Percentiles rank a stretch among this genome's conserved stretches.
Evolutionary conservation across 2,329 filamentous ascomycete genomes (phyloP).

Genomic region (Colletotrichum zoysiae): DNA sequence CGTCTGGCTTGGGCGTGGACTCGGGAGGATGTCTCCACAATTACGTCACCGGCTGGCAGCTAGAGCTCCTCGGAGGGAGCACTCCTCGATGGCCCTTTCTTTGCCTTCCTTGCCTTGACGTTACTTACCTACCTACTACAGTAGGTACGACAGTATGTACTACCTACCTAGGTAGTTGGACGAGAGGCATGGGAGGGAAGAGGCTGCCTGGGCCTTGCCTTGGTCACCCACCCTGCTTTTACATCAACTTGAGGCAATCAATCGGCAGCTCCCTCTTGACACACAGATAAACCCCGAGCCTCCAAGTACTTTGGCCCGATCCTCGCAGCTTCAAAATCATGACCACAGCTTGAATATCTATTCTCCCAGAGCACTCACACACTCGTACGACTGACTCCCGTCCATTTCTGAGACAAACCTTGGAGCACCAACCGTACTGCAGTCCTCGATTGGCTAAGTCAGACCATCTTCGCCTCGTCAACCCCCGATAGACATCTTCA

Average conservation of each 20-base stretch:
- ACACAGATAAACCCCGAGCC: conserved; percentile 8
- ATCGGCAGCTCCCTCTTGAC: background rate
- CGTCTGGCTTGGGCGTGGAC: conserved; percentile 25
- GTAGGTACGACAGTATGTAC: no score
- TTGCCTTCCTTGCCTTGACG: conserved; percentile 4
- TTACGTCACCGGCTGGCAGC: conserved; percentile 36
- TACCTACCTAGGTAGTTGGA: background rate
- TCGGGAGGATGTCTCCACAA: conserved; percentile 26
- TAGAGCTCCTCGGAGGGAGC: conserved; percentile 17
- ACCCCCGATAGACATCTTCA: background rate
- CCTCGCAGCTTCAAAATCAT: background rate
- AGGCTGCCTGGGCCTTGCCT: background rate
- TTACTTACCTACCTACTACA: no score
- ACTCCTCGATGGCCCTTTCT: background rate
- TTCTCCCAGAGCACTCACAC: no score
- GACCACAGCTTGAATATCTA: background rate
- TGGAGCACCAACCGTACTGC: background rate
- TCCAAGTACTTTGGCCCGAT: background rate
- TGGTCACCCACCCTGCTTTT: background rate
- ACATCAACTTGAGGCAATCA: conserved; percentile 37
- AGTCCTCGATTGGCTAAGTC: background rate
- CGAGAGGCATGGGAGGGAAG: background rate
- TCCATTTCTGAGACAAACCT: background rate
- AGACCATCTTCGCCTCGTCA: background rate
- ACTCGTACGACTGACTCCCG: background rate